Evolutionary conservation across 805 yeast species (phyloP), one percentile per base, ranked within the genome.

Genomic region (Candida fluviatilis): DNA sequence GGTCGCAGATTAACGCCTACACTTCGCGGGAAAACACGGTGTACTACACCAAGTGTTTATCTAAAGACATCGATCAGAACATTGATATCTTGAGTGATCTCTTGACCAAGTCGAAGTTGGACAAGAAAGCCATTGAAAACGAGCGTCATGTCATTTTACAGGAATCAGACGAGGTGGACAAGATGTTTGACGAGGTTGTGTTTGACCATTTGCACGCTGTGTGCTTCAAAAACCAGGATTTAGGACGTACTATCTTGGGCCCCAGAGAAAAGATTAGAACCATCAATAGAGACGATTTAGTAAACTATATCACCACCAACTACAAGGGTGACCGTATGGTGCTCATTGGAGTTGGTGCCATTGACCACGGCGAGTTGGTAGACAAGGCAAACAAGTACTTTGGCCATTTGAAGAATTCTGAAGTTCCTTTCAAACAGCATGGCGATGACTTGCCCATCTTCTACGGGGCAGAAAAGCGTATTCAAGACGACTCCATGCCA

Each of bases 321-420:
- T 93, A 93, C 66, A 85, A 84, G 55, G 95, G 97, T 30, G 97
- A 93, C 64, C 74, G 98, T 55, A 93, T 93, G 98, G 98, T 93
- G 1, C 71, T 93, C n/a, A 95, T 90, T 29, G 98, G 96, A 30
- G 89, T 95, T 1, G 99, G 99, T 16, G 83, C 90, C 32, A 95
- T 93, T 17, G 78, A 87, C 52, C 99, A 93, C 64, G 84, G 82
- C 5, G 80, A 83, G 46, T 76, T 93, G 39, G 95, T 89, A 18
- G 55, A 71, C 46, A 71, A 80, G 42, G 98, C 97, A 3, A 73
- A 81, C 47, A 69, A 78, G 57, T 76, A 78, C 54, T 93, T 93
- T 59, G 87, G 87, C 10, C 83, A 80, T 51, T 74, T 85, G 35
- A 74, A 79, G 35, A 63, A 67, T 16, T 62, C 69, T 23, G 80